Evolutionary conservation across 306 rosid species (phyloP).

Genomic region (Arachis stenosperma): DNA sequence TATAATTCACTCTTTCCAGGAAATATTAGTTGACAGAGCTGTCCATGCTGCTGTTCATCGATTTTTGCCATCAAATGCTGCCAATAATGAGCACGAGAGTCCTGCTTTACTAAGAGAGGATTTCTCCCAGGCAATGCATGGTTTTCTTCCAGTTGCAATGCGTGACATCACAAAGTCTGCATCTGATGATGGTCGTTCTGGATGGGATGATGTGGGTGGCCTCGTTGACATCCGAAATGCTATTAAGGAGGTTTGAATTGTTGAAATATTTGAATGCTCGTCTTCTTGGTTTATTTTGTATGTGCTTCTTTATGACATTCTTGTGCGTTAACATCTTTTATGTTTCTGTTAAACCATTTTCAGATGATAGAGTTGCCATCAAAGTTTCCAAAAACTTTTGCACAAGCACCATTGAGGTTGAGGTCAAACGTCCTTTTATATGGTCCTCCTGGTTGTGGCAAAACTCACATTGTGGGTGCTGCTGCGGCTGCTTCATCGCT

Average conservation of each 20-base stretch:
- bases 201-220: constrained; percentile 99
- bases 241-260: constrained; percentile 73
- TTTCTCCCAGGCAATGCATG: constrained; percentile 88
- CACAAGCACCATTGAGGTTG: constrained; percentile 90
- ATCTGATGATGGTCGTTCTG: constrained; percentile 79
- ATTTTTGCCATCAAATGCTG: constrained; percentile 56
- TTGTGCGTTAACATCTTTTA: constrained; percentile 1
- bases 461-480: constrained; percentile 95
- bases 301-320: constrained; percentile 22
- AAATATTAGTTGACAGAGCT: constrained; percentile 90
- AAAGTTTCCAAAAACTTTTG: constrained; percentile 83
- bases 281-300: constrained; percentile 23
- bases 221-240: constrained; percentile 78
- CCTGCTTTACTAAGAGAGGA: constrained; percentile 73
- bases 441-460: constrained; percentile 99
- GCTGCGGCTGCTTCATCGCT: constrained; percentile 94
- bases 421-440: constrained; percentile 90
- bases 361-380: constrained; percentile 97
- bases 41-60: constrained; percentile 87
- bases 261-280: constrained; percentile 19
- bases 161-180: constrained; percentile 83
- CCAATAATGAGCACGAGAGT: constrained; percentile 50
- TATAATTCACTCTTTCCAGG: constrained; percentile 57
- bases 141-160: constrained; percentile 93
- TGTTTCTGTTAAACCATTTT: constrained; percentile 30